phyloP scores from a whole-genome alignment of 805 yeast genomes.

The Pichia kluyveri region DNA sequence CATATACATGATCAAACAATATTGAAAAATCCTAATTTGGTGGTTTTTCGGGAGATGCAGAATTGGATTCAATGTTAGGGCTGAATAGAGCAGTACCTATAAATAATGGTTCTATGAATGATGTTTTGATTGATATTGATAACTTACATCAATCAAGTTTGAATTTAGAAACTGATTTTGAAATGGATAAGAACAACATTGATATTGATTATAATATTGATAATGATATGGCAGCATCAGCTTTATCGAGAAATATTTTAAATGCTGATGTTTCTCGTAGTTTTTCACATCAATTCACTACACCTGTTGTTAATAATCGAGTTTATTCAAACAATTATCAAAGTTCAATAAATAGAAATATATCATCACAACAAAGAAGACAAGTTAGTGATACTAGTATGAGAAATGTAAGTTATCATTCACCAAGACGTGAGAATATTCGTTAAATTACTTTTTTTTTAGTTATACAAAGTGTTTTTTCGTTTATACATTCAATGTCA shows the following conservation, averaged over 20 bases:
- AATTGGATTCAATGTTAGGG: neutral
- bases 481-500: too few relatives aligned
- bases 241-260: neutral
- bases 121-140: neutral
- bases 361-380: conserved; percentile 4
- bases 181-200: neutral
- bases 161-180: conserved; percentile 1
- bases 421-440: conserved; percentile 7
- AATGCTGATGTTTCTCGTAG: conserved; percentile 3
- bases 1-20: conserved; percentile 20
- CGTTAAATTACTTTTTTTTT: neutral
- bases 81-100: neutral
- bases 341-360: conserved; percentile 1
- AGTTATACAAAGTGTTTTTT: neutral
- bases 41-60: neutral
- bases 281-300: conserved; percentile 7
- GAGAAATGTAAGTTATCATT: conserved; percentile 3
- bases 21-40: conserved; percentile 15
- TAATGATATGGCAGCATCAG: neutral
- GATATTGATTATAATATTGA: neutral
- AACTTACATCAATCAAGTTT: neutral
- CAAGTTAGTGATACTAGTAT: neutral
- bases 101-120: neutral
- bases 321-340: conserved; percentile 2
- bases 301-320: conserved; percentile 9